Evolutionary conservation across 1,284 basidiomycete genomes (phyloP), one percentile per base, ranked within the genome.

Genomic region (Tausonia pullulans): DNA sequence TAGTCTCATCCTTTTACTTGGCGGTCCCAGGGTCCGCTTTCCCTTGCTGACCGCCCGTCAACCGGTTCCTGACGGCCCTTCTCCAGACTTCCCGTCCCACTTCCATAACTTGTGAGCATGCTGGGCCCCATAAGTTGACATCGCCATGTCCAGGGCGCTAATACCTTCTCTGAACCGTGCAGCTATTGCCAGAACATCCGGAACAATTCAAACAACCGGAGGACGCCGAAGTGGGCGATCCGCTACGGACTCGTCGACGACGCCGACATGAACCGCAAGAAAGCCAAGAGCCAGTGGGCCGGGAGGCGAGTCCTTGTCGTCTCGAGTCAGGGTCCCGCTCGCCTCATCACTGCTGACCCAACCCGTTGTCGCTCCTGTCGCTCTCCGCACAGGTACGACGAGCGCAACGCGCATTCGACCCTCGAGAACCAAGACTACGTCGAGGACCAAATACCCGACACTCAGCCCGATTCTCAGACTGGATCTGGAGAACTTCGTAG

Each of bases 171-270:
- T 51, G 56, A 46, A 60, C 6, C 57, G 6, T n/a, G 9, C 61
- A 62, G 46, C 75, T 95, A 94, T 79, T 90, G 94, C 68, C 76
- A 96, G 84, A 96, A 95, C 77, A 86, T 98, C 69, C 82, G 94
- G 62, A 97, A 97, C 79, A 97, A 97, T 71, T 73, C 93, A 79
- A 94, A 85, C 71, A 82, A 88, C 72, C 81, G 83, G 43, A 86
- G 94, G 64, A 96, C 93, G 39, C 94, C 94, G 14, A 92, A 95
- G 74, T 98, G 94, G 94, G 89, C 88, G 0, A 81, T 90, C 74
- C 60, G 72, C 67, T 90, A 89, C 73, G 92, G 92, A 48, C 85
- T 97, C 58, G 84, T 96, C 69, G 83, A 93, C 73, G 85, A 83
- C 43, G 79, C 83, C 39, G 84, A 86, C 70, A 84, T 88, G 71